Evolutionary conservation across 208 protist genomes (phyloP), one percentile per base, ranked within the genome.

Genomic region (Vickermania ingenoplastis): DNA sequence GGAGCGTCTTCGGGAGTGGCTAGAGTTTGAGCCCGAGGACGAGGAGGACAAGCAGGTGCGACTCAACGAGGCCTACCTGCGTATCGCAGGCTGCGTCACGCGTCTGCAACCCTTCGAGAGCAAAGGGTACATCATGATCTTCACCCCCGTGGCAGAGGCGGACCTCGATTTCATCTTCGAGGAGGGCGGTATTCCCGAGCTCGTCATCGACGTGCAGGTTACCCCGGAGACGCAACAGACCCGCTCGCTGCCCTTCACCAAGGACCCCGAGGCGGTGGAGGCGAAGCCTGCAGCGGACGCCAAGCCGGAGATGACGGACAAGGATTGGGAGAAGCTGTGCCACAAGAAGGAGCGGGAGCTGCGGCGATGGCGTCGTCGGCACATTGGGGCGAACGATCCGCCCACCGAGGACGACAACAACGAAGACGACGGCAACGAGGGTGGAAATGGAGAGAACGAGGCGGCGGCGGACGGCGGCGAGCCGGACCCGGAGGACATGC

Each of bases 1-100:
- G 71, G 82, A 76, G 26, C 70, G 62, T 21, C 67, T 92, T 22
- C 77, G 83, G 31, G 71, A 77, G 62, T 58, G 77, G 30, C 69
- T 89, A 0, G 83, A 91, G 51, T 95, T 83, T 56, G 89, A 96
- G 61, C 78, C 89, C n/a, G 86, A 96, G 63, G 82, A 86, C 22
- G 73, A 82, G 14, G 81, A 92, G 60, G 86, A 83, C 5, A 81
- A 83, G 63, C 71, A 92, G 31, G 57, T 77, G 41, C 86, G 89
- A 5, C 62, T 96, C 27, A 85, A 55, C 53, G 81, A 93, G 74
- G 68, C 89, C n/a, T 91, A 89, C 63, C 61, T 91, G 49, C 79
- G 81, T 57, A 79, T 96, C 21, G 80, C 83, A 0, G 81, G 79
- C 55, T 88, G 72, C 65, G 74, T 93, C 36, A 90, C 83, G 14